Percentiles rank a stretch among this genome's conserved stretches.
These are phyloP conservation scores for Cyphellophora europaea DNA, from an alignment of 2,329 filamentous ascomycete species.

Conservation along the genomic window DNA sequence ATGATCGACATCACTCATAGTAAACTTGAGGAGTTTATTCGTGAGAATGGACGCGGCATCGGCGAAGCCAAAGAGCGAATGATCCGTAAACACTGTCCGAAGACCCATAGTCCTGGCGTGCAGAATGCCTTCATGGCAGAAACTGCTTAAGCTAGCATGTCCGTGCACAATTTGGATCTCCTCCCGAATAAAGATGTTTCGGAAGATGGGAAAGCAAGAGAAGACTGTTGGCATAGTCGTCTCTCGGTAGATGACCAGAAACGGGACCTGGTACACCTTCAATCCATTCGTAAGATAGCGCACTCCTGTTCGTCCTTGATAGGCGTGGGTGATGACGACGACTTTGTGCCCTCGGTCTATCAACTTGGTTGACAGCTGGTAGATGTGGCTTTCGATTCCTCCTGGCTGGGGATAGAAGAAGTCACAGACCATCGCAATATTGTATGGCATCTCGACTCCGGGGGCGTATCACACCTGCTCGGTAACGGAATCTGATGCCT, in stretches of 20 bases:
- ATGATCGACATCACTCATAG: constrained; percentile 91
- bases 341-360: constrained; percentile 97
- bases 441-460: constrained; percentile 51
- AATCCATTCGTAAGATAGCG: constrained; percentile 95
- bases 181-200: constrained; percentile 91
- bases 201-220: constrained; percentile 95
- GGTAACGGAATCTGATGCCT: too few relatives aligned
- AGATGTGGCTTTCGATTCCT: constrained; percentile 96
- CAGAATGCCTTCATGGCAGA: constrained; percentile 90
- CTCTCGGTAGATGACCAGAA: constrained; percentile 89
- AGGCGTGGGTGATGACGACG: constrained; percentile 92
- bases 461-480: too few relatives aligned
- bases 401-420: constrained; percentile 98
- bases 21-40: constrained; percentile 96
- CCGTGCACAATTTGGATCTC: constrained; percentile 95
- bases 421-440: constrained; percentile 90
- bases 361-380: constrained; percentile 92
- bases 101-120: constrained; percentile 95
- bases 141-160: constrained; percentile 85
- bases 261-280: constrained; percentile 97
- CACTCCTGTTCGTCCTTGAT: constrained; percentile 80
- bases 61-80: constrained; percentile 94
- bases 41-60: constrained; percentile 93
- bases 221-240: constrained; percentile 94
- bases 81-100: constrained; percentile 92